Percentiles rank a stretch among this genome's conserved stretches.
Conservation (phyloP, 2,329 filamentous ascomycete species). For the Pseudogymnoascus sp. region DNA sequence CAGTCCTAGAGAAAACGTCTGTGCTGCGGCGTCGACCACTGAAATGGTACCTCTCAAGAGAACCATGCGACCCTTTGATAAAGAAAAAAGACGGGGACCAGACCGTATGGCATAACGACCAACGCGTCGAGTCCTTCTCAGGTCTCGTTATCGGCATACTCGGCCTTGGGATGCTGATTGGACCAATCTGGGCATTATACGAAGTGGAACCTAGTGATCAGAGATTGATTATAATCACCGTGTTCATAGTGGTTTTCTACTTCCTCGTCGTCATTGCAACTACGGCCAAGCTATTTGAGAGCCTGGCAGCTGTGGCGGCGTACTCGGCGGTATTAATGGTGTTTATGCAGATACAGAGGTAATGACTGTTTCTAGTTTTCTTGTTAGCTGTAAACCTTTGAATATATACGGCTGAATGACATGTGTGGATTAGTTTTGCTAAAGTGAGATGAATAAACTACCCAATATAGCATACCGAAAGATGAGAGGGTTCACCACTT, state of each 20-base stretch:
- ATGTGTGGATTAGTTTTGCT: no score
- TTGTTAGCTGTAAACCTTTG: background rate
- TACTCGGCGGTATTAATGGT: slow-evolving; percentile 14
- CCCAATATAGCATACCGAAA: no score
- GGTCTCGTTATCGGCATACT: background rate
- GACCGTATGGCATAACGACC: background rate
- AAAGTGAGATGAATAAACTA: no score
- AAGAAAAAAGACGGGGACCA: background rate
- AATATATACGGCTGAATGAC: background rate
- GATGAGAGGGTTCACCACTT: no score
- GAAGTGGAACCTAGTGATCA: background rate
- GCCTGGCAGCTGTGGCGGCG: slow-evolving; percentile 11
- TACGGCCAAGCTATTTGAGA: slow-evolving; percentile 10
- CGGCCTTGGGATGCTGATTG: slow-evolving; percentile 13
- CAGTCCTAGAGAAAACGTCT: background rate
- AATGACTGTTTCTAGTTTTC: background rate
- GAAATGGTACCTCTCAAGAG: background rate
- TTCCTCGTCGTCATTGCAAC: slow-evolving; percentile 3
- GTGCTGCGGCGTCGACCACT: background rate
- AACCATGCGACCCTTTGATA: background rate
- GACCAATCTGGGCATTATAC: slow-evolving; percentile 13
- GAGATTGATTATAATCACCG: slow-evolving; percentile 11
- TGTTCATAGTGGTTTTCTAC: slow-evolving; percentile 13
- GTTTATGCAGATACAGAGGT: slow-evolving; percentile 5
- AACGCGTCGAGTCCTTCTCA: background rate